Evolutionary conservation across 2,329 filamentous ascomycete genomes (phyloP).

Genomic region (Diaporthe sp.): DNA sequence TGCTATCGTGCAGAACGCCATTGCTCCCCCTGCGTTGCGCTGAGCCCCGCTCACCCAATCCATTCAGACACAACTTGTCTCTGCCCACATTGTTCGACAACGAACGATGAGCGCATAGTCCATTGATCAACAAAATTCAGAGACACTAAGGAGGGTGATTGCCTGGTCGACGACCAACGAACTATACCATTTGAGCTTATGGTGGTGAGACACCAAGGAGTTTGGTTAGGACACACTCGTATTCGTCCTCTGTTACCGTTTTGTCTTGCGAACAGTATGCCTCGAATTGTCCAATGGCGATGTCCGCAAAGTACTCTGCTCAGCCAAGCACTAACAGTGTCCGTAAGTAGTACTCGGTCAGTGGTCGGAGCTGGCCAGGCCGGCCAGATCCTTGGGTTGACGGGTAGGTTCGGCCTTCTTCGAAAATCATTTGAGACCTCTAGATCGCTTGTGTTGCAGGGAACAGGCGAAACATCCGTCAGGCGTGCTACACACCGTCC

Average conservation of each 20-base stretch:
- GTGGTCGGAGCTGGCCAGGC: not conserved
- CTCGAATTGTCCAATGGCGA: not conserved
- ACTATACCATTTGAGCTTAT: not conserved
- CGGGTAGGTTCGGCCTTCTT: not conserved
- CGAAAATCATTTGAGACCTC: not conserved
- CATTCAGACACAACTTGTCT: slow-evolving; percentile 14
- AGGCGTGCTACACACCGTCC: not conserved
- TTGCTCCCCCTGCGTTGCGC: not conserved
- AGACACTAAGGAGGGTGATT: not conserved
- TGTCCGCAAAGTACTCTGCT: not conserved
- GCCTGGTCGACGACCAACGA: not conserved
- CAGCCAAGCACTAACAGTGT: not conserved
- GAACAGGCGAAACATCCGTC: not conserved
- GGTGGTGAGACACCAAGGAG: slow-evolving; percentile 19
- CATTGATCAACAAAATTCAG: not conserved
- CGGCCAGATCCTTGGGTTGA: not conserved
- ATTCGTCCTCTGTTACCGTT: not conserved
- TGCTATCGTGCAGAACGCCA: not conserved
- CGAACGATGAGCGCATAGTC: not conserved
- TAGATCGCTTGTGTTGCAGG: not conserved
- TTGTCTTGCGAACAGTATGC: not conserved
- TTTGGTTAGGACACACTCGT: slow-evolving; percentile 20
- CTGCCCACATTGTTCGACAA: slow-evolving; percentile 20
- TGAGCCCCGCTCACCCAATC: slow-evolving; percentile 7
- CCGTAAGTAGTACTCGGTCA: not conserved